Base-by-base conservation (phyloP, 1,284 basidiomycete genomes). In the Neonothopanus nambi region DNA sequence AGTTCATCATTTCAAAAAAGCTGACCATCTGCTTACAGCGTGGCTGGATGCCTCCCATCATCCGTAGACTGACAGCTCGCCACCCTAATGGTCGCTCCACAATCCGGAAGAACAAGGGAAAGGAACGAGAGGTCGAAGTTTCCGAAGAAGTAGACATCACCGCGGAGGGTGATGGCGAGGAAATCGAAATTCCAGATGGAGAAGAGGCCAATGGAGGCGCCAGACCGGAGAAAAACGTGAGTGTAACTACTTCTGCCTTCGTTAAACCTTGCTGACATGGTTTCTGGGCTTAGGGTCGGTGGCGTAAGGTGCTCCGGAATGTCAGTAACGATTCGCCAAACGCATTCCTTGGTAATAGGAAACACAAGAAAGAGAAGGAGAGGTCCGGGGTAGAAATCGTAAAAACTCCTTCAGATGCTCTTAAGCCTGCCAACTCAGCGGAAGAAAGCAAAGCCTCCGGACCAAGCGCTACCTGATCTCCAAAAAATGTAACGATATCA, bases 121-220 rank as follows among this genome's bases (percentile, higher is more conserved):
- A 33, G 13, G 30, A 33, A 2, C 30, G 30, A 3, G 30, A 33
- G 8, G 41, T 15, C 17, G 40, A 30, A 20, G 39, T 41, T 23
- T 35, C 40, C 8, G 18, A 52, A 24, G 49, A 51, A 38, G 40
- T 43, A 18, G 54, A 55, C 24, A 55, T 55, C 23, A 42, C 46
- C 15, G 54, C 49, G 5, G 54, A 55, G 51, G 54, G 54, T 5
- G 54, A 55, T 38, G 54, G 54, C 18, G 54, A 55, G 30, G 54
- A 55, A 26, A 47, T 55, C 20, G 48, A 55, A n/a, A 42, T 51
- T 12, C 54, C 48, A n/a, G 54, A 55, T 18, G 54, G 48, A 12
- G 49, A 55, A 51, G 54, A 55, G 38, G 48, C 48, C 8, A 55
- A 55, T 35, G 48, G 42, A 9, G 39, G 41, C 24, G 40, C 49